These are phyloP conservation scores for Suhomyces coccinellae DNA, from an alignment of 1,139 yeast species.

Conservation along the genomic window DNA sequence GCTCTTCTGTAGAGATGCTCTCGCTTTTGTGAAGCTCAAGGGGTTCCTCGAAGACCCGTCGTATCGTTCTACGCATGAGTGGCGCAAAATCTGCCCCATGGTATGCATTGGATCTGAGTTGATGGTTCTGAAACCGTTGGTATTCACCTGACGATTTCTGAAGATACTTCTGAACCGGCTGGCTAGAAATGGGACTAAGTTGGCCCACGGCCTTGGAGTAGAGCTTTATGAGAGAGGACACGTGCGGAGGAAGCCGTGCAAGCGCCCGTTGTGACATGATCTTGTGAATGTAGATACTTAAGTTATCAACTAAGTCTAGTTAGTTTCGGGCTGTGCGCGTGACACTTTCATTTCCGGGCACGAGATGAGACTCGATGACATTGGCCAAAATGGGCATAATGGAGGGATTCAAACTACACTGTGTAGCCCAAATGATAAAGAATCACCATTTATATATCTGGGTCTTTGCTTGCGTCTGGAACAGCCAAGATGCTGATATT, in stretches of 20 bases:
- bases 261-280: constrained; percentile 19
- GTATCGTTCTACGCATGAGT: constrained; percentile 18
- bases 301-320: no score
- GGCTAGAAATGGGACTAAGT: constrained; percentile 5
- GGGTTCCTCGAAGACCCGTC: constrained; percentile 21
- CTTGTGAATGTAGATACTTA: background rate
- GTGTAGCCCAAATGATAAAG: no score
- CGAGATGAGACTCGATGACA: background rate
- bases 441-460: no score
- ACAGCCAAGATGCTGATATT: no score
- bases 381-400: background rate
- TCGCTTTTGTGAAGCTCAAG: constrained; percentile 19
- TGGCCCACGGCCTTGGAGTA: constrained; percentile 15
- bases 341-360: background rate
- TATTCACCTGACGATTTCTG: constrained; percentile 22
- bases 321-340: background rate
- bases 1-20: constrained; percentile 16
- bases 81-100: constrained; percentile 26
- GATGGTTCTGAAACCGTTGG: constrained; percentile 21
- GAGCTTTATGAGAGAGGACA: constrained; percentile 14
- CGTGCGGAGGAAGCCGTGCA: constrained; percentile 18
- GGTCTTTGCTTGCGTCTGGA: no score
- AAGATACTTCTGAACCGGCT: constrained; percentile 16
- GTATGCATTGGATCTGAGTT: constrained; percentile 18
- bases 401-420: no score